These are phyloP conservation scores for Hyaloraphidium curvatum DNA, from an alignment of 192 early-diverging fungal species.

Conservation along the genomic window DNA sequence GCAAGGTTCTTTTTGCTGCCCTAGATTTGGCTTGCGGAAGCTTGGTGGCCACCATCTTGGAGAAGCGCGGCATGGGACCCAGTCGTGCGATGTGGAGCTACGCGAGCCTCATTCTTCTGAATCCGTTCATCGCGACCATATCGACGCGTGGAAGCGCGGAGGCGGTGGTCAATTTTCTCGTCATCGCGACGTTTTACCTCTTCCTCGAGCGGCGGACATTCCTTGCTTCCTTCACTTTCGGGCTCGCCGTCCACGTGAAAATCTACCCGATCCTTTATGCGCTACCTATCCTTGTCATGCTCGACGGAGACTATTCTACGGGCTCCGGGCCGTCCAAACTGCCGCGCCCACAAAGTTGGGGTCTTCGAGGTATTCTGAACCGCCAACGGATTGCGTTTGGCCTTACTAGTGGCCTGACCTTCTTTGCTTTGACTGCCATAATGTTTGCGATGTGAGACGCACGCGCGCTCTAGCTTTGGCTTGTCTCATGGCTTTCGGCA, in stretches of 20 bases:
- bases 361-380: conserved; percentile 20
- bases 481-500: conserved; percentile 9
- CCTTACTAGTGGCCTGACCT: conserved; percentile 34
- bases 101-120: conserved; percentile 65
- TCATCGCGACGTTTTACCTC: conserved; percentile 52
- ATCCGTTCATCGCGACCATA: conserved; percentile 91
- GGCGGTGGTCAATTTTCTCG: conserved; percentile 57
- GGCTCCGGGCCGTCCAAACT: neutral
- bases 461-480: neutral
- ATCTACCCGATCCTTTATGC: conserved; percentile 95
- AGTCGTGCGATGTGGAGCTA: conserved; percentile 14
- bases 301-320: conserved; percentile 8
- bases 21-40: conserved; percentile 60
- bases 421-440: conserved; percentile 36
- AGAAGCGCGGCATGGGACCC: neutral
- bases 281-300: conserved; percentile 55
- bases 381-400: conserved; percentile 38
- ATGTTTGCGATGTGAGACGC: conserved; percentile 24
- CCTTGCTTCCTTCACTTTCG: conserved; percentile 49
- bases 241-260: conserved; percentile 87
- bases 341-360: neutral
- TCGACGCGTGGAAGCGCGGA: conserved; percentile 91
- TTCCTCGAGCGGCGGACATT: conserved; percentile 20
- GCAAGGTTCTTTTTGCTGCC: conserved; percentile 79
- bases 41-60: conserved; percentile 52